Percentiles rank a stretch among this genome's conserved stretches.
Conservation (phyloP, 495 filamentous ascomycete species). For the Aspergillus funiculosus region DNA sequence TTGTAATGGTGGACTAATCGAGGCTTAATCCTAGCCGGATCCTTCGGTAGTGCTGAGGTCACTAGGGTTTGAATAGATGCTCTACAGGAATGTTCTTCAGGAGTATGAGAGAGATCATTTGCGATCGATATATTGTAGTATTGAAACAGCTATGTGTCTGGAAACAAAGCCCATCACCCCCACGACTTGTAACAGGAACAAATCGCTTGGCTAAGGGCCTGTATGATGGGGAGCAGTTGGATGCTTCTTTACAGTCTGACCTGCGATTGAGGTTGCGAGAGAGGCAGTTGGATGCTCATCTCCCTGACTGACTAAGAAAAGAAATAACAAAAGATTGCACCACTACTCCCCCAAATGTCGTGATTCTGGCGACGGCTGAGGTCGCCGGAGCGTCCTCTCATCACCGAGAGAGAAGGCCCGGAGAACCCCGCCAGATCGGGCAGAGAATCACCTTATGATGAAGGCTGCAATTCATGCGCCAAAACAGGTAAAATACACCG, state of each 20-base stretch:
- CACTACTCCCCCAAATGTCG: slow-evolving; percentile 32
- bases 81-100: too few relatives aligned
- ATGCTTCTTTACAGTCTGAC: slow-evolving; percentile 48
- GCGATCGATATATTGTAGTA: slow-evolving; percentile 12
- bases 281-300: slow-evolving; percentile 48
- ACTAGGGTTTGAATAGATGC: too few relatives aligned
- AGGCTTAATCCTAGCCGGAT: too few relatives aligned
- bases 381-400: slow-evolving; percentile 18
- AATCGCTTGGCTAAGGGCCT: slow-evolving; percentile 23
- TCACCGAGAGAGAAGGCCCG: slow-evolving; percentile 15
- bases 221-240: slow-evolving; percentile 47
- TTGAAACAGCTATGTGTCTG: slow-evolving; percentile 6
- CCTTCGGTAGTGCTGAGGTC: too few relatives aligned
- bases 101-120: slow-evolving; percentile 8
- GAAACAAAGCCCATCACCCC: slow-evolving; percentile 23
- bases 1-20: too few relatives aligned
- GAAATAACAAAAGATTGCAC: slow-evolving; percentile 38
- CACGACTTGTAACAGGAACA: slow-evolving; percentile 4
- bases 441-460: slow-evolving; percentile 13
- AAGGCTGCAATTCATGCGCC: slow-evolving; percentile 35
- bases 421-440: slow-evolving; percentile 3
- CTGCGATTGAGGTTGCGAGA: slow-evolving; percentile 31
- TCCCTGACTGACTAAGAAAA: slow-evolving; percentile 41
- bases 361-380: slow-evolving; percentile 8
- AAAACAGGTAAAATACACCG: slow-evolving; percentile 2